phyloP scores from a whole-genome alignment of 139 green algal genomes.

The Chlamydomonas incerta region DNA sequence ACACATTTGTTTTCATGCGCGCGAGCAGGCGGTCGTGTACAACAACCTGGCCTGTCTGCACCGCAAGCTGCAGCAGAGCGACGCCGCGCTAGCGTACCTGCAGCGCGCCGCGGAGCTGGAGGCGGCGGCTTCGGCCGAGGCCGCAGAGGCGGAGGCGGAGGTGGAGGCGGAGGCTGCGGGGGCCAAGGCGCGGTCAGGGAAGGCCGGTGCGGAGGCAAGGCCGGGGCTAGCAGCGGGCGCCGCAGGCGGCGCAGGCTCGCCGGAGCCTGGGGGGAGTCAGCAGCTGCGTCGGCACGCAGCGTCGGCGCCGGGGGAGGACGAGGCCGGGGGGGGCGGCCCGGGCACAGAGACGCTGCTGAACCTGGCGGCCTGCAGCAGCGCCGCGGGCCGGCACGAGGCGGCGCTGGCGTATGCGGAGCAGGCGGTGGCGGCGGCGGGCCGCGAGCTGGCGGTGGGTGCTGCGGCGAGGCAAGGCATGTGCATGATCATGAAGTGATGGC shows the following conservation, averaged over 20 bases:
- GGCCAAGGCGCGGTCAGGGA: background rate
- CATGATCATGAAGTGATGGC: too few relatives aligned
- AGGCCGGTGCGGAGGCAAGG: background rate
- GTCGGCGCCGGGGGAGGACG: background rate
- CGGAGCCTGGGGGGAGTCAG: too few relatives aligned
- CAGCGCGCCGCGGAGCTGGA: constrained; percentile 16
- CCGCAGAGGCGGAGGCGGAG: background rate
- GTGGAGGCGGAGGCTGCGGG: background rate
- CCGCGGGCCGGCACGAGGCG: constrained; percentile 13
- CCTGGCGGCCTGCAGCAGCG: constrained; percentile 35
- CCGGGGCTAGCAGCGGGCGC: too few relatives aligned
- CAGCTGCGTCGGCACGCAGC: too few relatives aligned
- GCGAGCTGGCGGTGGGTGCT: constrained; percentile 21
- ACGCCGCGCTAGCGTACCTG: constrained; percentile 31
- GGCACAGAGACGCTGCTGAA: constrained; percentile 43
- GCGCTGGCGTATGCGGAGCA: constrained; percentile 2
- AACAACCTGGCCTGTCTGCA: constrained; percentile 55
- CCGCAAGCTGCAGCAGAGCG: constrained; percentile 4
- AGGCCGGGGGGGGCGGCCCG: background rate
- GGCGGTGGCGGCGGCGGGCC: constrained; percentile 6
- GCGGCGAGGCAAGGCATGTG: too few relatives aligned
- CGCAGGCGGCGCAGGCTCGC: background rate
- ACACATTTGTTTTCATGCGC: too few relatives aligned
- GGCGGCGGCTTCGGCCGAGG: background rate
- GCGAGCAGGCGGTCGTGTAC: constrained; percentile 12